Base-by-base conservation (phyloP, 805 yeast species). In the Sugiyamaella lignohabitans region DNA sequence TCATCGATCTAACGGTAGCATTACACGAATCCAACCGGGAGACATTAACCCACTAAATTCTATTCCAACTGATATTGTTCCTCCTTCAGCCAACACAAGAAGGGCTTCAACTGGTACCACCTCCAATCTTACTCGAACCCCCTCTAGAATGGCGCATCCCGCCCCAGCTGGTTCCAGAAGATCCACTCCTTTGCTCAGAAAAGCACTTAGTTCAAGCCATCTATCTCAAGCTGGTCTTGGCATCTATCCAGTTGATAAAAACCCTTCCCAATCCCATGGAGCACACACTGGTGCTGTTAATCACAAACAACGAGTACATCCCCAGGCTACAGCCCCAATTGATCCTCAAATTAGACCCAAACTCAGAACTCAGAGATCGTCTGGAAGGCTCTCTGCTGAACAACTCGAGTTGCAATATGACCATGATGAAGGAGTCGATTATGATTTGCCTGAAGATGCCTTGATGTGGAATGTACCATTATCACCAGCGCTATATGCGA, bases 401-500 rank as follows among this genome's bases (percentile, higher is more conserved):
- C 66, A 64, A 51, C 59, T 67, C 21, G 68, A 65, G 48, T 32
- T 43, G 35, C 62, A 60, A 11, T 60, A 52, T 46, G 70, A 65
- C 4, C 47, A 48, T n/a, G 63, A 60, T 27, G 63, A 63, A 35
- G 61, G 64, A 16, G 73, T 68, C 40, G 78, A 75, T 16, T 82
- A 78, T 53, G 78, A 76, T 49, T 75, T 76, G 48, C 63, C 78
- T 37, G 79, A 79, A 1, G 77, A 72, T 38, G 63, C 72, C 19
- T 68, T 74, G 19, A 74, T 81, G 49, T 82, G 68, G 63, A 81
- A 82, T 54, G 84, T 82, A 17, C 88, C 88, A 2, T 63, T 78
- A 44, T 72, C 84, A 0, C 80, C 78, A 41, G 73, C 83, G 0
- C 62, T 80, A 17, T 67, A 60, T 38, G 62, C 66, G 16, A 61